Evolutionary conservation across 1,284 basidiomycete genomes (phyloP), one percentile per base, ranked within the genome.

Genomic region (Cystobasidium slooffiae): DNA sequence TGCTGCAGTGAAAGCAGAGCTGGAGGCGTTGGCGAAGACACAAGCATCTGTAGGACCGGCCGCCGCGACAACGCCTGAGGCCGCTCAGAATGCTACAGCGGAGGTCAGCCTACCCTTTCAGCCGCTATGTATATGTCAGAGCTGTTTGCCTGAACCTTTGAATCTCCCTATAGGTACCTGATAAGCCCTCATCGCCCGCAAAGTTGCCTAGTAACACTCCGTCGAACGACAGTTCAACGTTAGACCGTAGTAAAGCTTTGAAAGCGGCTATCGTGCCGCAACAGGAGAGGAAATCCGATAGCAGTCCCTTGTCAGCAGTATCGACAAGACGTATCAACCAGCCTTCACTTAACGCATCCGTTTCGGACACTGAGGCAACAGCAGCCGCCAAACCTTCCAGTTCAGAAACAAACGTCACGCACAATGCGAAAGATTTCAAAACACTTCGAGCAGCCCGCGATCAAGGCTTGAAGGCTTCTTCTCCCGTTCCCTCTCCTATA

Each of bases 1-100:
- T 51, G 69, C 55, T 47, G 63, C 72, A 31, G 72, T 78, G 16
- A 73, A 74, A 51, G 37, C 55, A 18, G 75, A 78, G 65, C 59
- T 78, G 18, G 73, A 68, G 8, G n/a, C 51, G 0, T 55, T 77
- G n/a, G 82, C 87, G 4, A 84, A 86, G 85, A 78, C 82, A 3
- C 64, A 31, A 7, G 41, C 22, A 10, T 3, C 37, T 63, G 64
- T 24, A 51, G 24, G 10, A 47, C 22, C 47, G n/a, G 22, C 4
- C 18, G 24, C 12, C 8, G n/a, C 14, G 24, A 24, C 44, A 49
- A 37, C 1, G 37, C 12, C 20, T 31, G 31, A 31, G 31, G 31
- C 31, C 31, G 31, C 31, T 31, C 31, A 31, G 5, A 31, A 31
- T 2, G 31, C 31, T 31, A 31, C 31, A 31, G 31, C 31, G 31